phyloP scores from a whole-genome alignment of 441 rosid species.

The Aleurites moluccanus region DNA sequence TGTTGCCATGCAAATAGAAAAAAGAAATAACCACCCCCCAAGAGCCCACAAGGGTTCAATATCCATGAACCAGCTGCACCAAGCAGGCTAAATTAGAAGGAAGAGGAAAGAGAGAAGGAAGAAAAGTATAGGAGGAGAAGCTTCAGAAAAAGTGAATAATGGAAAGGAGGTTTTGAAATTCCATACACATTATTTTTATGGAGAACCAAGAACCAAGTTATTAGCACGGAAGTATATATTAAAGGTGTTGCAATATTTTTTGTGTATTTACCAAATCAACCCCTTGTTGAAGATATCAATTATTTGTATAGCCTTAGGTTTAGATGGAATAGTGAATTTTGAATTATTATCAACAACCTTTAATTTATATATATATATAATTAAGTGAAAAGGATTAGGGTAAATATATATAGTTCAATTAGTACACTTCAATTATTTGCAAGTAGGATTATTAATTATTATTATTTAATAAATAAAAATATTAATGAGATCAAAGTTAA shows the following conservation, averaged over 20 bases:
- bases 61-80: conserved; percentile 84
- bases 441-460: too few relatives aligned
- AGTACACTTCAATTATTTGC: too few relatives aligned
- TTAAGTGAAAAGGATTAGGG: too few relatives aligned
- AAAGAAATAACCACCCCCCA: conserved; percentile 77
- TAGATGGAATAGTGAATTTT: background rate
- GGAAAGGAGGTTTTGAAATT: conserved; percentile 49
- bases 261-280: conserved; percentile 27
- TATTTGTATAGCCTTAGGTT: background rate
- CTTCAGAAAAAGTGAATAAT: conserved; percentile 40
- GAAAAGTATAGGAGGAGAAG: conserved; percentile 27
- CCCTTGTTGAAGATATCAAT: conserved; percentile 20
- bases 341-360: background rate
- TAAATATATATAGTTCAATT: too few relatives aligned
- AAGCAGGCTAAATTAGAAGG: conserved; percentile 32
- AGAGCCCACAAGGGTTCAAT: conserved; percentile 86
- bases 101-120: background rate
- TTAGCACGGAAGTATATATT: conserved; percentile 31
- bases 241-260: conserved; percentile 17
- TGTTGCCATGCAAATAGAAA: conserved; percentile 75
- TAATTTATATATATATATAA: too few relatives aligned
- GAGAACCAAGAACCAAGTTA: conserved; percentile 32
- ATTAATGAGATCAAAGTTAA: too few relatives aligned
- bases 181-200: conserved; percentile 35
- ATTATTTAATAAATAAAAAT: too few relatives aligned